phyloP scores from a whole-genome alignment of 2,329 filamentous ascomycete species.

The Colletotrichum sp. region DNA sequence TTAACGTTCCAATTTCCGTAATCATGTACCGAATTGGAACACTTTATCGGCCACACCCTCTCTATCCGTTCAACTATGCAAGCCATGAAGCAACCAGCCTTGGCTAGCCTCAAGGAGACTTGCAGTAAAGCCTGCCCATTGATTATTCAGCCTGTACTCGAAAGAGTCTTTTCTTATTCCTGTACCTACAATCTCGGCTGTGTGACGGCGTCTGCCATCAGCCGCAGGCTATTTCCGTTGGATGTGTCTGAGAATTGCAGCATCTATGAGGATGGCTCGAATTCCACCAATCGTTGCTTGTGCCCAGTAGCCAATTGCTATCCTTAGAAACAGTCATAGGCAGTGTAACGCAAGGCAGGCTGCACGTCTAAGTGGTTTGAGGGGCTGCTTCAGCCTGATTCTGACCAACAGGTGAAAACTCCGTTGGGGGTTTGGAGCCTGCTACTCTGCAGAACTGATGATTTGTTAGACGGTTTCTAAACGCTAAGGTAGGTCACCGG shows the following conservation, averaged over 20 bases:
- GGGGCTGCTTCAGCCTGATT: background rate
- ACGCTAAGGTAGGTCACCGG: too few relatives aligned
- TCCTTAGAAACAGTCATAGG: background rate
- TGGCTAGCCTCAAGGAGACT: background rate
- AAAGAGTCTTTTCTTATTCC: background rate
- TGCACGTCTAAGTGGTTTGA: too few relatives aligned
- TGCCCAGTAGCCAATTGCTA: background rate
- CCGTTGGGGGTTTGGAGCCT: background rate
- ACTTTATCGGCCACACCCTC: background rate
- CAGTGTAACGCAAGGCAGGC: background rate
- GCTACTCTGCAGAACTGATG: background rate
- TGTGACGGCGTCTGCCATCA: background rate
- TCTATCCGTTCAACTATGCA: background rate
- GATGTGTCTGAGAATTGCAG: background rate
- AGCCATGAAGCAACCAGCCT: background rate
- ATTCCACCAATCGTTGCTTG: background rate
- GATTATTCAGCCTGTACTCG: background rate
- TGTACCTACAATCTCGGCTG: background rate
- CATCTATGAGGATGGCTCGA: background rate
- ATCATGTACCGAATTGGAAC: background rate
- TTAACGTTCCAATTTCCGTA: background rate
- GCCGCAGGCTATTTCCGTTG: background rate
- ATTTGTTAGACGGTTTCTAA: background rate
- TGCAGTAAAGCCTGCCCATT: background rate
- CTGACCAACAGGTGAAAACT: background rate